Conservation (phyloP, 192 early-diverging fungal species). For the Phlyctochytrium planicorne region DNA sequence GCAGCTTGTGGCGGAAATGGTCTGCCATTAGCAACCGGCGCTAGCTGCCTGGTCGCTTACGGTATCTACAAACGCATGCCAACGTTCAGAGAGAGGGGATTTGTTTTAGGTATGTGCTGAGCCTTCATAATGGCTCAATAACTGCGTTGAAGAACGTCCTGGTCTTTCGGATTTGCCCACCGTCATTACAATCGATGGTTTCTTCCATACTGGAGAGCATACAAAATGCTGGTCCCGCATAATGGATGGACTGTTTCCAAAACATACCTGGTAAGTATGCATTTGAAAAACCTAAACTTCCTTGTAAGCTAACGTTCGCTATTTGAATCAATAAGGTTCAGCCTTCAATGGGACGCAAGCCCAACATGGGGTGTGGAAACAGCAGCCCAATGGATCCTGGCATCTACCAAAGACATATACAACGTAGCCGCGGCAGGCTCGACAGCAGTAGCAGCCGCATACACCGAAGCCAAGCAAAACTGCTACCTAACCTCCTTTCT, state of each 20-base stretch:
- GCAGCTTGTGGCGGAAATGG: conserved; percentile 2
- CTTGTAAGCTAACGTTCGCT: too few relatives aligned
- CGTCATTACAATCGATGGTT: conserved; percentile 30
- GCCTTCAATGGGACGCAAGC: conserved; percentile 30
- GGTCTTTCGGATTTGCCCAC: conserved; percentile 13
- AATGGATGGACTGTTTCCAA: conserved; percentile 7
- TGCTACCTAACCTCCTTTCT: conserved; percentile 8
- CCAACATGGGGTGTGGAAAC: neutral
- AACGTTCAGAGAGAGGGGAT: conserved; percentile 24
- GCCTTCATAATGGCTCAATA: neutral
- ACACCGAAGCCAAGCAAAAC: neutral
- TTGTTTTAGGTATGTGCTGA: conserved; percentile 22
- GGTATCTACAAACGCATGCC: conserved; percentile 20
- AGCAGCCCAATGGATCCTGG: neutral
- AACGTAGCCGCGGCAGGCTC: neutral
- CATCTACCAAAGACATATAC: neutral
- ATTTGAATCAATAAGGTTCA: too few relatives aligned
- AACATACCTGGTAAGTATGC: conserved; percentile 20
- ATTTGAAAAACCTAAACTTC: too few relatives aligned
- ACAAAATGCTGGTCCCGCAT: conserved; percentile 10
- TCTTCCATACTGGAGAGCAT: conserved; percentile 11
- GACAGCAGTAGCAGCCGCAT: neutral
- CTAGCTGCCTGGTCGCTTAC: conserved; percentile 15
- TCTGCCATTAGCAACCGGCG: conserved; percentile 9
- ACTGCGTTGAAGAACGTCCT: neutral